Conservation (phyloP, 2,329 filamentous ascomycete species). For the Xylariaceae sp. region DNA sequence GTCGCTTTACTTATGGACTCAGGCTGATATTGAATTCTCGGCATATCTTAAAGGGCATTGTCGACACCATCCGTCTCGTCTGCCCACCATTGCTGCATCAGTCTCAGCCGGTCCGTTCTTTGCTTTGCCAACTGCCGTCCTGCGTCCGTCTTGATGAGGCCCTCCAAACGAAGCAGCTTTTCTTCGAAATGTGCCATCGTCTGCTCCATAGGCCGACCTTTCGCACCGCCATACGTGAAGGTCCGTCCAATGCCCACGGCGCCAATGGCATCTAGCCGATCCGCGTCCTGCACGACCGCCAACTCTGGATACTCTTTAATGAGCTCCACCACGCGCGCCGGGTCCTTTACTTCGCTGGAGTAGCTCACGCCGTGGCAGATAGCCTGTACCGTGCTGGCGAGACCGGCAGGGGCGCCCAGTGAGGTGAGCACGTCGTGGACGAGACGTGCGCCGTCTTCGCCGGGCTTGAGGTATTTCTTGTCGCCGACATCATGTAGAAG, state of each 20-base stretch:
- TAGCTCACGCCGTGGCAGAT: conserved; percentile 79
- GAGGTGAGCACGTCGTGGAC: conserved; percentile 52
- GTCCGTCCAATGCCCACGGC: conserved; percentile 75
- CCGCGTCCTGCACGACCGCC: conserved; percentile 84
- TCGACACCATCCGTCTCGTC: neutral
- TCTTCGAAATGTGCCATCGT: conserved; percentile 70
- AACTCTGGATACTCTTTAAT: conserved; percentile 64
- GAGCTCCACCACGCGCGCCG: conserved; percentile 50
- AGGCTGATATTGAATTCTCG: neutral
- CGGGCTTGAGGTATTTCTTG: conserved; percentile 65
- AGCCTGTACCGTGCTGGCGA: conserved; percentile 63
- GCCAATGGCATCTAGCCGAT: conserved; percentile 85
- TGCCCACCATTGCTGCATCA: neutral
- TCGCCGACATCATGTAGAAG: conserved; percentile 88
- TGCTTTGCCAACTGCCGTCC: conserved; percentile 49
- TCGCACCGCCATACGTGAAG: conserved; percentile 70
- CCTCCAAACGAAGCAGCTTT: conserved; percentile 62
- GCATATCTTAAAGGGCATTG: neutral
- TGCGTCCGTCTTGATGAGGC: conserved; percentile 58
- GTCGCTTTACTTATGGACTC: neutral
- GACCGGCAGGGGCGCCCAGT: conserved; percentile 48
- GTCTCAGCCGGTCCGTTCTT: conserved; percentile 35
- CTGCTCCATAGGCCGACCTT: conserved; percentile 50
- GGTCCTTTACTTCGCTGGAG: conserved; percentile 64
- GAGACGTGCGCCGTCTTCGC: conserved; percentile 51